phyloP scores from a whole-genome alignment of 2,329 filamentous ascomycete genomes.

The Fusarium subglutinans region DNA sequence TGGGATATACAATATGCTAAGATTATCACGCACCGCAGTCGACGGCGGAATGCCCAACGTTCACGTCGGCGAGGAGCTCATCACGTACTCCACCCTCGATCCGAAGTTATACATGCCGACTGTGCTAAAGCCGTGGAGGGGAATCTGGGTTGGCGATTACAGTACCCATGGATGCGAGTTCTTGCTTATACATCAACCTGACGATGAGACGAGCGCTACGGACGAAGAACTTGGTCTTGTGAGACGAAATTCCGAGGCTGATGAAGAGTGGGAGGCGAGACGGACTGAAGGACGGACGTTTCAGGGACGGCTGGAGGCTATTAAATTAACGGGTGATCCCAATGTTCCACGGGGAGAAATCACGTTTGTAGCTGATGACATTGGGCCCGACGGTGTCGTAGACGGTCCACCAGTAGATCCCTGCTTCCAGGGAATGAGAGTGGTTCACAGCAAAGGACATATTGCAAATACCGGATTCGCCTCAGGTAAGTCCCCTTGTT shows the following conservation, averaged over 20 bases:
- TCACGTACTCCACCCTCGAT: constrained; percentile 78
- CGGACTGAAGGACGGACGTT: constrained; percentile 61
- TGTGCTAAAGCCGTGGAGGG: constrained; percentile 80
- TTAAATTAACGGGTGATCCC: constrained; percentile 91
- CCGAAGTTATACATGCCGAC: constrained; percentile 83
- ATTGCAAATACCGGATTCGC: constrained; percentile 78
- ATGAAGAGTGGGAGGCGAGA: constrained; percentile 56
- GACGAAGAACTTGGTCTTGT: constrained; percentile 54
- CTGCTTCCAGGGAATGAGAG: constrained; percentile 76
- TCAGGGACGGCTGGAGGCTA: constrained; percentile 77
- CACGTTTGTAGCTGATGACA: constrained; percentile 82
- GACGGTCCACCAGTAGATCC: constrained; percentile 67
- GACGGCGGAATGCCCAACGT: constrained; percentile 48
- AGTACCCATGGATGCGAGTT: constrained; percentile 90
- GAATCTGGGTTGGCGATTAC: constrained; percentile 94
- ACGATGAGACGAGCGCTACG: constrained; percentile 51
- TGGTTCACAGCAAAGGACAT: constrained; percentile 80
- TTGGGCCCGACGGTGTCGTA: constrained; percentile 73
- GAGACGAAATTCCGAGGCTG: constrained; percentile 53
- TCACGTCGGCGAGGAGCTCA: constrained; percentile 63
- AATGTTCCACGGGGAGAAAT: constrained; percentile 89
- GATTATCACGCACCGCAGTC: constrained; percentile 22
- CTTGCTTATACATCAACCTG: constrained; percentile 79
- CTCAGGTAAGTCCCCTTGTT: constrained; percentile 63
- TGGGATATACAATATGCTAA: constrained; percentile 28